A percentile compares a stretch with the other conserved stretches of the same genome.
phyloP scores from a whole-genome alignment of 805 yeast species.

The Ogataea zsoltii region DNA sequence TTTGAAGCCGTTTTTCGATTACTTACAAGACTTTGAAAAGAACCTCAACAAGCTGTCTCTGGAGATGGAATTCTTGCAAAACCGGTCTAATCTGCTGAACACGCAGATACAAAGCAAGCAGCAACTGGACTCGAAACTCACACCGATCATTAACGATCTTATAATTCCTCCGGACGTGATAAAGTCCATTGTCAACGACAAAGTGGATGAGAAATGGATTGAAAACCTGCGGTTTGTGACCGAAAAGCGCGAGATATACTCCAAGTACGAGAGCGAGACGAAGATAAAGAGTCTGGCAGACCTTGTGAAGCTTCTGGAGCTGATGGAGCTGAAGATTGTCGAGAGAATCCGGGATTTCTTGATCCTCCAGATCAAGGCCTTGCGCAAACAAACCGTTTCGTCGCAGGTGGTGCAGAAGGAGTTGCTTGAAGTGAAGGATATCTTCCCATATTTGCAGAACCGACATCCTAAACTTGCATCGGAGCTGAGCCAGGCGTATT shows the following conservation, averaged over 20 bases:
- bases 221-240: constrained; percentile 59
- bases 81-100: constrained; percentile 50
- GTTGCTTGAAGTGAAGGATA: constrained; percentile 61
- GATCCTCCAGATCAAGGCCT: constrained; percentile 60
- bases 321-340: constrained; percentile 60
- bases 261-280: constrained; percentile 35
- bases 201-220: constrained; percentile 61
- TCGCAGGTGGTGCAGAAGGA: constrained; percentile 75
- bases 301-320: constrained; percentile 40
- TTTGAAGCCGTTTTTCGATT: constrained; percentile 52
- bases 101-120: constrained; percentile 49
- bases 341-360: constrained; percentile 77
- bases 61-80: constrained; percentile 62
- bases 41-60: constrained; percentile 56
- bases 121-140: constrained; percentile 50
- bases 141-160: constrained; percentile 75
- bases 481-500: constrained; percentile 77
- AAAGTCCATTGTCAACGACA: constrained; percentile 55
- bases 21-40: constrained; percentile 55
- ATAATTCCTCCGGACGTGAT: constrained; percentile 75
- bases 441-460: constrained; percentile 54
- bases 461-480: constrained; percentile 63
- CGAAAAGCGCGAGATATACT: constrained; percentile 60
- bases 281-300: constrained; percentile 23
- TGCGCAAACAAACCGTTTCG: constrained; percentile 65